A percentile compares a stretch with the other conserved stretches of the same genome.
These are phyloP conservation scores for Dacryopinax primogenitus DNA, from an alignment of 768 basidiomycete genomes.

Conservation along the genomic window DNA sequence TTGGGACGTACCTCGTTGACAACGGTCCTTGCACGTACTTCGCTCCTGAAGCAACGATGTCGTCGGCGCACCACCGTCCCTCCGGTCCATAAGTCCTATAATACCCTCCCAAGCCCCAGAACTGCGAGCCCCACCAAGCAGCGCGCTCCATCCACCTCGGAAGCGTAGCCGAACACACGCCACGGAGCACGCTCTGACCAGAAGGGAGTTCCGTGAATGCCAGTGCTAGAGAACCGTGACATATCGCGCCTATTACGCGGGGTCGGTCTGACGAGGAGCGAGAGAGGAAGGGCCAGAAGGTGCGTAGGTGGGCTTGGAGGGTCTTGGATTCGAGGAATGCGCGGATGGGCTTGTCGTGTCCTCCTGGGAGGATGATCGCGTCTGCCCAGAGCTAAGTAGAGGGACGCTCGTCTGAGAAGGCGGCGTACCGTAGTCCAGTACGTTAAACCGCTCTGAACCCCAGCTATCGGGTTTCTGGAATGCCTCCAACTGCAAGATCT, in stretches of 20 bases:
- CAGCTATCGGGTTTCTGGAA: neutral
- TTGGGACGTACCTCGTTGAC: neutral
- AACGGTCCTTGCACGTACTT: neutral
- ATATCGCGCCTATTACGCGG: constrained; percentile 9
- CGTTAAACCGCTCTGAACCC: neutral
- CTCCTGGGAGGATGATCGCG: constrained; percentile 12
- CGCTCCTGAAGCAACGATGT: neutral
- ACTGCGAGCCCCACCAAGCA: neutral
- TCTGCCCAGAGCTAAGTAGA: neutral
- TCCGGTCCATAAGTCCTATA: constrained; percentile 12
- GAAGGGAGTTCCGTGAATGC: constrained; percentile 7
- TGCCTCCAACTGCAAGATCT: neutral
- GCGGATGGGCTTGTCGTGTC: constrained; percentile 13
- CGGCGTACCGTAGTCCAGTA: neutral
- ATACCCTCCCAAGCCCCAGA: constrained; percentile 10
- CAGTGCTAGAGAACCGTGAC: constrained; percentile 12
- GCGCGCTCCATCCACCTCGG: constrained; percentile 9
- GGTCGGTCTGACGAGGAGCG: neutral
- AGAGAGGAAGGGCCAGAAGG: constrained; percentile 1
- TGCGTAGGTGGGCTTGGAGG: constrained; percentile 5
- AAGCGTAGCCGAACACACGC: constrained; percentile 11
- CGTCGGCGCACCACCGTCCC: constrained; percentile 8
- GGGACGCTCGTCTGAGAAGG: neutral
- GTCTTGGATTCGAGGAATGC: constrained; percentile 8
- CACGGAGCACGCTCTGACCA: neutral